A percentile compares a stretch with the other conserved stretches of the same genome.
Evolutionary conservation across 2,329 filamentous ascomycete species (phyloP).

Genomic region (Westerdykella aurantiaca): DNA sequence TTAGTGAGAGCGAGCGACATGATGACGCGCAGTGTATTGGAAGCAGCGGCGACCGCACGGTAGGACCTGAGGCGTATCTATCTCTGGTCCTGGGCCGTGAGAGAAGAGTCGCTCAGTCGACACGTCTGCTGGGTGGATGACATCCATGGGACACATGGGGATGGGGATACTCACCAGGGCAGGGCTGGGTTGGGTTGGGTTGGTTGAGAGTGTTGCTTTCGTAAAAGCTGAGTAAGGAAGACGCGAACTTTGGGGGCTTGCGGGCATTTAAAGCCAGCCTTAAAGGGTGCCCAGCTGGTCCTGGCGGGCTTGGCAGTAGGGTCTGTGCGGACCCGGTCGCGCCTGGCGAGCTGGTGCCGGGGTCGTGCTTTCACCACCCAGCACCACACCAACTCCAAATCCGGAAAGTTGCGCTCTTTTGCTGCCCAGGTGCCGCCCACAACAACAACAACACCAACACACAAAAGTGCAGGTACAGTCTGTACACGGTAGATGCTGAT

Average conservation of each 20-base stretch:
- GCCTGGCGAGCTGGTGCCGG: neutral
- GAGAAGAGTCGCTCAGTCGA: neutral
- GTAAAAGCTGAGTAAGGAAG: conserved; percentile 14
- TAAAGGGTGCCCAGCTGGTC: neutral
- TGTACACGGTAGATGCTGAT: neutral
- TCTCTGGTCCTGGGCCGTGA: neutral
- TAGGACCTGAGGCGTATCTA: neutral
- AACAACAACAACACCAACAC: neutral
- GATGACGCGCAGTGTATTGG: neutral
- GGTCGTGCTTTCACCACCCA: too few species aligned
- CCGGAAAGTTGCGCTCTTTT: neutral
- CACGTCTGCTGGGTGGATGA: neutral
- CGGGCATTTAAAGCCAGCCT: conserved; percentile 7
- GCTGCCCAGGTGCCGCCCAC: neutral
- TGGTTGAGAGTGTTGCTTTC: conserved; percentile 5
- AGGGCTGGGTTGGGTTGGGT: conserved; percentile 7
- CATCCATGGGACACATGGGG: neutral
- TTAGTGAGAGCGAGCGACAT: conserved; percentile 5
- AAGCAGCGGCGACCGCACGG: neutral
- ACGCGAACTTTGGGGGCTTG: conserved; percentile 3
- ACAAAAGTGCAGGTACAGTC: neutral
- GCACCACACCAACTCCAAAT: too few species aligned
- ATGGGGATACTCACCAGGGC: conserved; percentile 5
- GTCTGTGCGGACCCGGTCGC: neutral
- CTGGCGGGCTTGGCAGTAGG: neutral